phyloP scores from a whole-genome alignment of 1,139 yeast genomes.

The Geotrichum cucujoidarum region DNA sequence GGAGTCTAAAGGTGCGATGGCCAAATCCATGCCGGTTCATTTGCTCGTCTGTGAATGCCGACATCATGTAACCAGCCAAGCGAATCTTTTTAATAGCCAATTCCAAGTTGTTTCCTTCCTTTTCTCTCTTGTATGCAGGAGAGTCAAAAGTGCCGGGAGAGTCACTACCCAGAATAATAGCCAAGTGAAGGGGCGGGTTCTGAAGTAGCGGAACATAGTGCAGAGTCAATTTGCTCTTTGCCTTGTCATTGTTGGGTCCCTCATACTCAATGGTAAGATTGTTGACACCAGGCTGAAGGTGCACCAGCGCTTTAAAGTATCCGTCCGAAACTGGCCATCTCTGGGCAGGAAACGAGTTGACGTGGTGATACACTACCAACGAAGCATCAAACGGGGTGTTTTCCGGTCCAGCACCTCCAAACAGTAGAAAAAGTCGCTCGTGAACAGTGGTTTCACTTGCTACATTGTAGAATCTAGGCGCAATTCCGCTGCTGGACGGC shows the following conservation, averaged over 20 bases:
- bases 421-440: slow-evolving; percentile 33
- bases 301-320: slow-evolving; percentile 69
- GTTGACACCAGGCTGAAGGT: slow-evolving; percentile 58
- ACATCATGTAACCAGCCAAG: slow-evolving; percentile 85
- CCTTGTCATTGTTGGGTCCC: slow-evolving; percentile 20
- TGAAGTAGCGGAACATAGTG: slow-evolving; percentile 55
- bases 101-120: slow-evolving; percentile 66
- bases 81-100: slow-evolving; percentile 74
- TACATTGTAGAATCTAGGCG: slow-evolving; percentile 27
- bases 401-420: slow-evolving; percentile 34
- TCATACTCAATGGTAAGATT: slow-evolving; percentile 31
- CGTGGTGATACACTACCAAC: slow-evolving; percentile 45
- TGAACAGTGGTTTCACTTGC: slow-evolving; percentile 29
- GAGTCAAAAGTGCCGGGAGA: slow-evolving; percentile 71
- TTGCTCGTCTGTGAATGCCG: slow-evolving; percentile 89
- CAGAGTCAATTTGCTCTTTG: slow-evolving; percentile 34
- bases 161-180: slow-evolving; percentile 72
- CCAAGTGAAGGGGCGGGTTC: slow-evolving; percentile 77
- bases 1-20: slow-evolving; percentile 70
- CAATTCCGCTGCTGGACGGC: slow-evolving; percentile 13
- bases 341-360: slow-evolving; percentile 61
- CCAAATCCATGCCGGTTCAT: slow-evolving; percentile 79
- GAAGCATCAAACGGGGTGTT: slow-evolving; percentile 26
- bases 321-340: slow-evolving; percentile 64
- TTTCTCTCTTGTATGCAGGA: slow-evolving; percentile 49